Evolutionary conservation across 805 yeast species (phyloP).

Genomic region (Candida coleopterorum): DNA sequence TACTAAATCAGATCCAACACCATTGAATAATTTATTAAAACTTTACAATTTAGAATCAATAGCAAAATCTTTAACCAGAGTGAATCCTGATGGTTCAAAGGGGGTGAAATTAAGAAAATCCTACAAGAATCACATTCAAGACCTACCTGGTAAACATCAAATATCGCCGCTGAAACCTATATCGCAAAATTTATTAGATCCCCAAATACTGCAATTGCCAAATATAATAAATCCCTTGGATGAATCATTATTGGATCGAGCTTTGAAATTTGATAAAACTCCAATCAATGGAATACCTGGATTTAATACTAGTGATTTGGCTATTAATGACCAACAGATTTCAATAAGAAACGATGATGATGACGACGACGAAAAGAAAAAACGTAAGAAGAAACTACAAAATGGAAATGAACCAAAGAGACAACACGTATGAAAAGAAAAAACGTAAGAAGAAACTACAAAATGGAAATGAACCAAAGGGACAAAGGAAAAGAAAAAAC

Average conservation of each 20-base stretch:
- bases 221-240: constrained; percentile 48
- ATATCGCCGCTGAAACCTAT: constrained; percentile 37
- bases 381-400: constrained; percentile 36
- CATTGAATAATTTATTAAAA: constrained; percentile 63
- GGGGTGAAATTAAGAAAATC: constrained; percentile 93
- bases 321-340: constrained; percentile 47
- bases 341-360: constrained; percentile 38
- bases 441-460: neutral
- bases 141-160: constrained; percentile 74
- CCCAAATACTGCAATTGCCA: constrained; percentile 33
- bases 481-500: constrained; percentile 19
- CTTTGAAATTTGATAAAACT: constrained; percentile 60
- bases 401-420: constrained; percentile 33
- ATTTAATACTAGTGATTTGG: constrained; percentile 63
- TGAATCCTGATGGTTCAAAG: constrained; percentile 81
- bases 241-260: constrained; percentile 41
- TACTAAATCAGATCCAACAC: constrained; percentile 52
- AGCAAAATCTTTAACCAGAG: constrained; percentile 79
- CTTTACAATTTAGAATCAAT: constrained; percentile 63
- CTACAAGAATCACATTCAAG: constrained; percentile 87
- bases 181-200: constrained; percentile 34
- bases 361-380: constrained; percentile 29
- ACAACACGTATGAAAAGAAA: constrained; percentile 23
- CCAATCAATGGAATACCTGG: constrained; percentile 72
- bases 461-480: constrained; percentile 21